Evolutionary conservation across 352 stramenopile genomes (phyloP), one percentile per base, ranked within the genome.

Genomic region (Blastocystis sp.): DNA sequence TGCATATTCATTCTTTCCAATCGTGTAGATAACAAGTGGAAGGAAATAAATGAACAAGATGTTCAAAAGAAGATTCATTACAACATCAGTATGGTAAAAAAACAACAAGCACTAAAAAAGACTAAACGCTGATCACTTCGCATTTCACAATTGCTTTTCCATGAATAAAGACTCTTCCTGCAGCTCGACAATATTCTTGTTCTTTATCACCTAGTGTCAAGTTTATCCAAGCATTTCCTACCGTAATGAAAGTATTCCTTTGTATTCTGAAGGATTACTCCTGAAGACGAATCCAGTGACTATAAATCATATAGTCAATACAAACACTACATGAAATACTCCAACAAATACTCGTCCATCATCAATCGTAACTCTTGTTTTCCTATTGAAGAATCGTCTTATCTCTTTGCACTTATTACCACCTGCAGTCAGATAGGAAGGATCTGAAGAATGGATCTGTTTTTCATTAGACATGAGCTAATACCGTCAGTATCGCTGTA

Each of bases 1-100:
- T n/a, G 58, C 27, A 42, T 83, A 83, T 66, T 83, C 71, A 51
- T 83, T 83, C 54, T 83, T 83, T 42, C 71, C 71, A 29, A 83
- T 24, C 0, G 71, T 52, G n/a, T 83, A 83, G 16, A 83, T 83
- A 3, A 83, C 24, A 14, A 83, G 27, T 1, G 71, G 71, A 42
- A 83, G 27, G 39, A 83, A 39, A 66, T 83, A 83, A 32, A 67
- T n/a, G 16, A 83, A 21, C 14, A 83, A 43, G 9, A 66, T 21
- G 32, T 65, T 83, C 49, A 63, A 65, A 52, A 83, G 51, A 24
- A 83, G 51, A 43, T 83, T 83, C 71, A 83, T 83, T 37, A 51
- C 51, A 54, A 24, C 27, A 19, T 35, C 27, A n/a, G 42, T 49
- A 12, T 39, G 37, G 27, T 0, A 59, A 21, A 80, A 59, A n/a